These are phyloP conservation scores for Cotoneaster glaucophyllus DNA, from an alignment of 306 rosid genomes.

Conservation along the genomic window DNA sequence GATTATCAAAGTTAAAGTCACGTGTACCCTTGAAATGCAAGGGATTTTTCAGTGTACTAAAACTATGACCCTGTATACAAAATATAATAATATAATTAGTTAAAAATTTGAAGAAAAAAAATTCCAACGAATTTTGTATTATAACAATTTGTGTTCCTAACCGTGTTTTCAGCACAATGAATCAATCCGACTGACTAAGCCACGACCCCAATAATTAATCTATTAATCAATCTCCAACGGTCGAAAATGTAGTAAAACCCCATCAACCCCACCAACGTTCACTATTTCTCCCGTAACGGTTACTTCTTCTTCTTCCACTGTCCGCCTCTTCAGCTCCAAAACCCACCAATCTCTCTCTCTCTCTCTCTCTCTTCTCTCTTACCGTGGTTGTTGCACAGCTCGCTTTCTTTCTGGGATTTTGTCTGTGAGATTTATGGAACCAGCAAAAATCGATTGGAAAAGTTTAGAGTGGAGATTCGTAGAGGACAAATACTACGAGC, in stretches of 20 bases:
- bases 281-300: conserved; percentile 45
- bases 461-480: conserved; percentile 69
- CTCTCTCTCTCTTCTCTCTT: background rate
- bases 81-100: no score
- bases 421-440: conserved; percentile 51
- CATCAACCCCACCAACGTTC: conserved; percentile 30
- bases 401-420: background rate
- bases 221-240: conserved; percentile 52
- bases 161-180: no score
- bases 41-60: no score
- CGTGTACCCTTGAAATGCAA: no score
- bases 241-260: conserved; percentile 20
- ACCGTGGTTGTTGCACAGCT: background rate
- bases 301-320: conserved; percentile 19
- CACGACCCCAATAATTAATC: background rate
- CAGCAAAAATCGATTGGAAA: conserved; percentile 94
- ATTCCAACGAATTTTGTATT: no score
- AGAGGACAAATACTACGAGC: conserved; percentile 68
- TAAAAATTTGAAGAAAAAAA: no score
- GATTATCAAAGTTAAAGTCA: no score
- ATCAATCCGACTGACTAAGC: background rate
- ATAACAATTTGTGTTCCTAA: no score
- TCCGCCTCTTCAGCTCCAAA: background rate
- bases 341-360: background rate
- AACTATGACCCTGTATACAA: fast-evolving